Conservation (phyloP, 1,284 basidiomycete species). For the Phlebopus sp. region DNA sequence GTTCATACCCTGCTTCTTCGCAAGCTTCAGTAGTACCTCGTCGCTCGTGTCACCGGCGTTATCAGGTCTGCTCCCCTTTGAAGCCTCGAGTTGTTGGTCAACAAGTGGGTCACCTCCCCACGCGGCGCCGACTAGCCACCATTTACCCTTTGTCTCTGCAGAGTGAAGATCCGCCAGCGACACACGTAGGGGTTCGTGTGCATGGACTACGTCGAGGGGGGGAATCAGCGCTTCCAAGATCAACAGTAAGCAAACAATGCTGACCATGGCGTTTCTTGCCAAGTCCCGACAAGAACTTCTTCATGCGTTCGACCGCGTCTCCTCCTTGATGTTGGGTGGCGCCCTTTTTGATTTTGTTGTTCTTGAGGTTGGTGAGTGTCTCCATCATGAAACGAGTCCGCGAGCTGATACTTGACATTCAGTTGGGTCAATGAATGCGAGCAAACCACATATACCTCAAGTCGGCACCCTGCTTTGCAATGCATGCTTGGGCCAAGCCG, state of each 20-base stretch:
- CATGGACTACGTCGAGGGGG: slow-evolving; percentile 51
- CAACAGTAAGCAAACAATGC: slow-evolving; percentile 4
- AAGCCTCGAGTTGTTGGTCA: slow-evolving; percentile 50
- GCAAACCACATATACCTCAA: slow-evolving; percentile 50
- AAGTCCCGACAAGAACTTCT: slow-evolving; percentile 76
- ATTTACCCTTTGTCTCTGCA: slow-evolving; percentile 88
- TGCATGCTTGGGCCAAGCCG: slow-evolving; percentile 75
- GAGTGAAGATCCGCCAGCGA: slow-evolving; percentile 83
- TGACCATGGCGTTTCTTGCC: slow-evolving; percentile 75
- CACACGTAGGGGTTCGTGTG: slow-evolving; percentile 82
- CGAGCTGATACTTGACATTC: slow-evolving; percentile 54
- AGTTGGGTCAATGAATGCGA: not conserved
- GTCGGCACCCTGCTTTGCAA: slow-evolving; percentile 51
- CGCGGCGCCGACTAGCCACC: slow-evolving; percentile 98
- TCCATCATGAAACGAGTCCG: slow-evolving; percentile 92
- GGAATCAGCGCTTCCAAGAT: not conserved
- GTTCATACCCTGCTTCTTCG: slow-evolving; percentile 96
- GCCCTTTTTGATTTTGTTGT: slow-evolving; percentile 78
- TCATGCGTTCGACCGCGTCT: slow-evolving; percentile 79
- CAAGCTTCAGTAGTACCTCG: slow-evolving; percentile 70
- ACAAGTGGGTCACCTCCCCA: slow-evolving; percentile 92
- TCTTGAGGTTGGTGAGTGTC: slow-evolving; percentile 85
- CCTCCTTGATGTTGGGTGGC: slow-evolving; percentile 59
- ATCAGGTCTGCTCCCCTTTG: slow-evolving; percentile 21
- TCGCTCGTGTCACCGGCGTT: slow-evolving; percentile 35